Evolutionary conservation across 192 early-diverging fungal genomes (phyloP).

Genomic region (Backusella sp.): DNA sequence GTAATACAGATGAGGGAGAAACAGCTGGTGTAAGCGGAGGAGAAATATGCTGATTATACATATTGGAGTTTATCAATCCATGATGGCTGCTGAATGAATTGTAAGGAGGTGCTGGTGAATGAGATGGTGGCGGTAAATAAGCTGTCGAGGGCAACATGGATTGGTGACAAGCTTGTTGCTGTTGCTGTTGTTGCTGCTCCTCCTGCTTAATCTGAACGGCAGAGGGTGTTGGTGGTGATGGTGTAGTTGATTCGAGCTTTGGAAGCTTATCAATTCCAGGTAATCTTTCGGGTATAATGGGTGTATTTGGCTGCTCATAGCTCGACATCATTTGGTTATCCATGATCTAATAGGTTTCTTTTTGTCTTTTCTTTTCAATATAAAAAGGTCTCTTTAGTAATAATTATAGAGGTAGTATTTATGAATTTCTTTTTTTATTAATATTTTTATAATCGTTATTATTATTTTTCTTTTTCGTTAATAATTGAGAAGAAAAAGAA

Average conservation of each 20-base stretch:
- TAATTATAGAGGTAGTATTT: background rate
- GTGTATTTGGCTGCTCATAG: conserved; percentile 23
- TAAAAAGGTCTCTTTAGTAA: background rate
- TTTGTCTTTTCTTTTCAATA: background rate
- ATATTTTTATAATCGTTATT: background rate
- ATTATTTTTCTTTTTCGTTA: background rate
- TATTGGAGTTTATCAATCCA: background rate
- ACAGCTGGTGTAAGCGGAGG: conserved; percentile 38
- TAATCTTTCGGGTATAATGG: conserved; percentile 27
- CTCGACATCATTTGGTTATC: conserved; percentile 16
- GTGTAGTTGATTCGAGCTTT: conserved; percentile 18
- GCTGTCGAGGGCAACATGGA: conserved; percentile 23
- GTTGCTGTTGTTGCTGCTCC: background rate
- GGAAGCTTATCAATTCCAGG: conserved; percentile 32
- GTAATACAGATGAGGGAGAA: conserved; percentile 30
- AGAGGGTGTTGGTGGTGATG: conserved; percentile 9
- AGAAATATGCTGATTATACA: conserved; percentile 25
- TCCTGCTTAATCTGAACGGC: background rate
- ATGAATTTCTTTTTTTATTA: background rate
- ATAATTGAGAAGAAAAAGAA: background rate
- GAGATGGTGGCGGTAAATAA: conserved; percentile 23
- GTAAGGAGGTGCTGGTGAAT: conserved; percentile 10
- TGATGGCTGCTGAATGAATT: conserved; percentile 5
- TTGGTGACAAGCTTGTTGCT: background rate
- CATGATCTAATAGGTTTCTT: background rate